Evolutionary conservation across 2,329 filamentous ascomycete species (phyloP), one percentile per base, ranked within the genome.

Genomic region (Emergomyces orientalis): DNA sequence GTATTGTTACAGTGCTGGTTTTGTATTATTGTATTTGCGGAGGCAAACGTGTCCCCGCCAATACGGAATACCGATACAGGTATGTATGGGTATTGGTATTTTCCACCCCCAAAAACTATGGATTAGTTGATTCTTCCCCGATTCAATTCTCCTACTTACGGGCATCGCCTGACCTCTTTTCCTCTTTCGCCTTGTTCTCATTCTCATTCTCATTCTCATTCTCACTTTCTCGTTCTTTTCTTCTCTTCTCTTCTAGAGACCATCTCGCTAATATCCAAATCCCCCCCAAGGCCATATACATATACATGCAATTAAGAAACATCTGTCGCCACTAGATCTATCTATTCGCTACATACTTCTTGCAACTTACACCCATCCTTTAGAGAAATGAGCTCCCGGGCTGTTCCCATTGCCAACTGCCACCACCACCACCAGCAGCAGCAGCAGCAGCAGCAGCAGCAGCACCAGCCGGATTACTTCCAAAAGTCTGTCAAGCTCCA

Each of bases 271-370:
- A 30, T 51, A 3, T 25, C 45, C 8, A 27, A 25, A 11, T 11
- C 19, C 9, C 34, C 30, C 63, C 56, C 64, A 65, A 60, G 58
- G 54, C 66, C 66, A 66, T 67, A 70, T 58, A 69, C 62, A 66
- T 67, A 57, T 63, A 68, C 60, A 56, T 69, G 41, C 56, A 66
- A 43, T 60, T 69, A n/a, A 55, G 58, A 66, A n/a, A 65, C 68
- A 60, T 27, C 47, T 67, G 25, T 73, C 74, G 64, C 69, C 68
- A n/a, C 63, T 66, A 52, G 63, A 68, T 19, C 63, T 67, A 34
- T 60, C 67, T 66, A 59, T 65, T 69, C 39, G 67, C 68, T 25
- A 65, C 67, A 32, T n/a, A n/a, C n/a, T n/a, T n/a, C n/a, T n/a
- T n/a, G n/a, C n/a, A n/a, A n/a, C n/a, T n/a, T n/a, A 64, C 63